Conservation (phyloP, 106 monocot genomes). For the Dioscorea zingiberensis region DNA sequence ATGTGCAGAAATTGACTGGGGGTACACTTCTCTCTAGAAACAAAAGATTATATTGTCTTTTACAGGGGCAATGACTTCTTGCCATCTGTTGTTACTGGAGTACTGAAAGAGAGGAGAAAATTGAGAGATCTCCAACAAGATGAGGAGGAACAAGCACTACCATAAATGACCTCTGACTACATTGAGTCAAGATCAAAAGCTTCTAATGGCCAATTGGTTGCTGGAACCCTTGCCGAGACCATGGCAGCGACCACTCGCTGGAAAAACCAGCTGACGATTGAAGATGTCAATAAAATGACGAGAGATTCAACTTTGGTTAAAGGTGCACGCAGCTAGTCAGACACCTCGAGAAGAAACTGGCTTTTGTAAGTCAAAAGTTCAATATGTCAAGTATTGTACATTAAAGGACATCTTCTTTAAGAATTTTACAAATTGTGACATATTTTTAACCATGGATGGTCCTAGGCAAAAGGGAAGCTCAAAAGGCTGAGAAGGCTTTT, state of each 20-base stretch:
- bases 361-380: slow-evolving; percentile 64
- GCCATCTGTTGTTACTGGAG: slow-evolving; percentile 44
- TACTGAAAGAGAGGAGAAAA: slow-evolving; percentile 52
- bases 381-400: no score
- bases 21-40: slow-evolving; percentile 83
- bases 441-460: no score
- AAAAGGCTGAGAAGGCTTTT: slow-evolving; percentile 85
- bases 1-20: slow-evolving; percentile 79
- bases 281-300: slow-evolving; percentile 56
- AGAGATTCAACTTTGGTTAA: slow-evolving; percentile 44
- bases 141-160: slow-evolving; percentile 72
- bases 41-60: slow-evolving; percentile 86
- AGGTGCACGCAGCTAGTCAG: slow-evolving; percentile 67
- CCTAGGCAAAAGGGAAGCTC: slow-evolving; percentile 70
- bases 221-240: slow-evolving; percentile 91
- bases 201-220: slow-evolving; percentile 39
- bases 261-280: slow-evolving; percentile 38
- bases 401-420: no score
- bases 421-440: no score
- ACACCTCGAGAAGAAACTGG: slow-evolving; percentile 55
- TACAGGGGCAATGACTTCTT: slow-evolving; percentile 94
- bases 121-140: slow-evolving; percentile 40
- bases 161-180: slow-evolving; percentile 40
- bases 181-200: slow-evolving; percentile 20
- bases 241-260: slow-evolving; percentile 56